phyloP scores from a whole-genome alignment of 164 flowering plant genomes.

The Tinospora cordifolia region DNA sequence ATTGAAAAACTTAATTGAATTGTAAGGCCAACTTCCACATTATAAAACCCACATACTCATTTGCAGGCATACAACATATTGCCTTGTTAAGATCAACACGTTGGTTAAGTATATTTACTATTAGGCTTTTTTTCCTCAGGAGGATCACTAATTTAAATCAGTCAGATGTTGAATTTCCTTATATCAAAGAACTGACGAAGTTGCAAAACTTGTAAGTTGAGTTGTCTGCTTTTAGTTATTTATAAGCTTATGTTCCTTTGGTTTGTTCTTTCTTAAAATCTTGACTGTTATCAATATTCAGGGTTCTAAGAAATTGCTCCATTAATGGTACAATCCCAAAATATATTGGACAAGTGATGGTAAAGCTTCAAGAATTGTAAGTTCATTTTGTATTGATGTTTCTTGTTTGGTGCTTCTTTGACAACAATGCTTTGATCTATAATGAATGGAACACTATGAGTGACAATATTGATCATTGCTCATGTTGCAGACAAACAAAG shows the following conservation, averaged over 20 bases:
- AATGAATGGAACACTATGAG: background rate
- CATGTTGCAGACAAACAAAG: too few species aligned
- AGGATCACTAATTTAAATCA: slow-evolving; percentile 73
- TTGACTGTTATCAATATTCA: background rate
- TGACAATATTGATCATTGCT: too few species aligned
- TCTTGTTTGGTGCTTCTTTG: background rate
- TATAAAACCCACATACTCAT: background rate
- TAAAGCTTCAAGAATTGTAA: slow-evolving; percentile 28
- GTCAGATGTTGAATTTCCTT: slow-evolving; percentile 40
- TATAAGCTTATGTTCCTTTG: background rate
- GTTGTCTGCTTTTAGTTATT: background rate
- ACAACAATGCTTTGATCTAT: background rate
- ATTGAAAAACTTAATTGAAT: slow-evolving; percentile 36
- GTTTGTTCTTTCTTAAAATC: background rate
- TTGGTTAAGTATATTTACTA: background rate
- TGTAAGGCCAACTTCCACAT: slow-evolving; percentile 37
- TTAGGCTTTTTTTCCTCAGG: slow-evolving; percentile 34
- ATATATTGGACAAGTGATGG: too few species aligned
- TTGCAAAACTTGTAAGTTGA: slow-evolving; percentile 59
- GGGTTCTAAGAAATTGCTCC: too few species aligned
- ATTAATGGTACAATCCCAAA: too few species aligned
- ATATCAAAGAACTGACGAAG: slow-evolving; percentile 30
- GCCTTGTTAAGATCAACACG: background rate
- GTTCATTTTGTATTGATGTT: slow-evolving; percentile 18
- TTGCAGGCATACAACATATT: background rate